Evolutionary conservation across 345 rosid genomes (phyloP).

Genomic region (Rubroshorea leprosula): DNA sequence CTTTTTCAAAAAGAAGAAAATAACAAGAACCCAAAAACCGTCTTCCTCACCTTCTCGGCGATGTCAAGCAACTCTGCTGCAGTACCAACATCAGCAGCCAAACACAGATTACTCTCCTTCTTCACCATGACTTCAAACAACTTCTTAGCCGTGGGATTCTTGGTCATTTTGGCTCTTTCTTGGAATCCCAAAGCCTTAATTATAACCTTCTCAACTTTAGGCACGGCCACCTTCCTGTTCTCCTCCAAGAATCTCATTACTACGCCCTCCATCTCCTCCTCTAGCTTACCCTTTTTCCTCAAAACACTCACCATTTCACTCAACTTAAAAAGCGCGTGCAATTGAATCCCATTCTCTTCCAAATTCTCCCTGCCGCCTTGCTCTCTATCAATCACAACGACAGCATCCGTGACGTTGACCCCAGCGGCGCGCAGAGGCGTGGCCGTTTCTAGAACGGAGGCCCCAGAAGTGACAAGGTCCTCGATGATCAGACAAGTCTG

Average conservation of each 20-base stretch:
- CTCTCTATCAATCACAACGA: slow-evolving; percentile 82
- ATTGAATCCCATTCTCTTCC: slow-evolving; percentile 59
- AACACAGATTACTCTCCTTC: slow-evolving; percentile 85
- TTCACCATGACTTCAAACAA: slow-evolving; percentile 74
- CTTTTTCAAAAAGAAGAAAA: background rate
- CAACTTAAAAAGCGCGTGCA: slow-evolving; percentile 69
- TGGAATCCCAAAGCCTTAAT: slow-evolving; percentile 47
- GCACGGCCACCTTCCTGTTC: slow-evolving; percentile 68
- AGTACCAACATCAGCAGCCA: slow-evolving; percentile 95
- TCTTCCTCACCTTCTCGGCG: slow-evolving; percentile 64
- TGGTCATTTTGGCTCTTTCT: slow-evolving; percentile 59
- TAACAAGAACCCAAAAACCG: background rate
- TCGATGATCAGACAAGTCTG: slow-evolving; percentile 71
- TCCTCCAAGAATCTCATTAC: slow-evolving; percentile 73
- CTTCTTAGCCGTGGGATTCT: slow-evolving; percentile 74
- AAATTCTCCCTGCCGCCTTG: slow-evolving; percentile 92
- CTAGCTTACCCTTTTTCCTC: slow-evolving; percentile 76
- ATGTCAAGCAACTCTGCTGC: slow-evolving; percentile 81
- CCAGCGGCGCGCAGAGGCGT: slow-evolving; percentile 79
- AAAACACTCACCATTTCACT: slow-evolving; percentile 81
- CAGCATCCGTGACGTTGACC: slow-evolving; percentile 73
- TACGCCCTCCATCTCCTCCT: slow-evolving; percentile 45
- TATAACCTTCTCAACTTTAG: slow-evolving; percentile 39
- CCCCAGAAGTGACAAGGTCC: slow-evolving; percentile 86
- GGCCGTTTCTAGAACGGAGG: slow-evolving; percentile 88